Evolutionary conservation across 179 eudicot species (phyloP), one percentile per base, ranked within the genome.

Genomic region (Corrigiola litoralis): DNA sequence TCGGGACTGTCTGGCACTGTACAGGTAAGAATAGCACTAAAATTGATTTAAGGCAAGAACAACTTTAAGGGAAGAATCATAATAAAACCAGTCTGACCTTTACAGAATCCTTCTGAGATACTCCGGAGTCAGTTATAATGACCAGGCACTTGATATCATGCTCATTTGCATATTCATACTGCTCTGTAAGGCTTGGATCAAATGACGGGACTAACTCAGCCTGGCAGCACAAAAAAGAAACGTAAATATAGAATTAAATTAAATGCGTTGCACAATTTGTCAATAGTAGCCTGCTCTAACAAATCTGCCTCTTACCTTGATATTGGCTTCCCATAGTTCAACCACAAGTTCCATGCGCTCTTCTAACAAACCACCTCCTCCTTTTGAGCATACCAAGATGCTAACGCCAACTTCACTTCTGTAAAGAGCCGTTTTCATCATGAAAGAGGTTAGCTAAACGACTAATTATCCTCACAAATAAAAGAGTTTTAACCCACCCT

Each of bases 171-270:
- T 86, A 94, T 73, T 94, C 99, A 63, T 90, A 94, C 73, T 94
- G 99, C 64, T 88, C 96, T 13, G 94, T 94, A 36, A 94, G 82
- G 84, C 99, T 94, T 68, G 97, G 99, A 78, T 94, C 99, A 71
- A 80, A 72, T 18, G 80, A 53, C 0, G 97, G 91, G 18, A 94
- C 87, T 72, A 83, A 83, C 67, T 85, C 91, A 17, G 99, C 99
- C 98, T 92, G 86, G 68, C 7, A 6, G 14, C 11, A 40, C 14
- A 40, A 3, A 40, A 8, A 40, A 33, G n/a, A 49, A 42, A 37
- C 21, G 52, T 2, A 61, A 7, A 20, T 51, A n/a, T n/a, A 54
- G 1, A 28, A 34, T 34, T 32, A 25, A 34, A 29, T 48, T 14
- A 58, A 33, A 58, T 27, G 12, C 0, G 1, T 17, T 40, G 44